Percentiles rank a stretch among this genome's conserved stretches.
Conservation (phyloP, 495 filamentous ascomycete genomes). For the Astrothelium subdiscretum region DNA sequence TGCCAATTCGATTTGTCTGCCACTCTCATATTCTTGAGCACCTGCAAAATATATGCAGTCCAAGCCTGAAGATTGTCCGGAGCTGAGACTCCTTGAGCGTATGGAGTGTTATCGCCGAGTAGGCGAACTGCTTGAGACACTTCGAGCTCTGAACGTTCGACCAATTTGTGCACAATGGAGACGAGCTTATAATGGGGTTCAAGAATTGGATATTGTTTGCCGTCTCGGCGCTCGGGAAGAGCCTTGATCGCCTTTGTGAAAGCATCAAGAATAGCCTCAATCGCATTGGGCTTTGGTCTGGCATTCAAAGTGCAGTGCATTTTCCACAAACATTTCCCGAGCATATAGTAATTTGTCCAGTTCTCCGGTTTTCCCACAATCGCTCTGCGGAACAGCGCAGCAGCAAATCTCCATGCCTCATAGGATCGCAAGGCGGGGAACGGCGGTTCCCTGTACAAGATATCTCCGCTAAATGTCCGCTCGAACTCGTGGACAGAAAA, state of each 20-base stretch:
- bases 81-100: conserved; percentile 39
- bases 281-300: conserved; percentile 15
- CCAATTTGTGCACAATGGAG: conserved; percentile 75
- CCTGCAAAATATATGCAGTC: conserved; percentile 61
- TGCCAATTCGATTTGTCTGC: conserved; percentile 97
- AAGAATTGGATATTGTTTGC: conserved; percentile 68
- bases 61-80: conserved; percentile 47
- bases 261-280: conserved; percentile 53
- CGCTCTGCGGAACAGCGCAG: conserved; percentile 64
- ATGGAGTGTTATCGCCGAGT: conserved; percentile 40
- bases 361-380: conserved; percentile 61
- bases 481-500: conserved; percentile 44
- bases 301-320: conserved; percentile 50
- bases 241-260: conserved; percentile 63
- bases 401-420: conserved; percentile 77
- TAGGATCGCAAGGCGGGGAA: conserved; percentile 64
- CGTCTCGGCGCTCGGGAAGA: conserved; percentile 70
- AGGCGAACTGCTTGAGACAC: conserved; percentile 41
- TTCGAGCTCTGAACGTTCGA: conserved; percentile 33
- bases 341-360: conserved; percentile 85
- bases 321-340: conserved; percentile 93
- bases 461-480: conserved; percentile 59
- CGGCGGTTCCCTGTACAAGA: conserved; percentile 62
- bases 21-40: conserved; percentile 60
- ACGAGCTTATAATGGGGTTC: conserved; percentile 96